Percentiles rank a stretch among this genome's conserved stretches.
These are phyloP conservation scores for Cercospora brassicicola DNA, from an alignment of 2,329 filamentous ascomycete species.

Conservation along the genomic window DNA sequence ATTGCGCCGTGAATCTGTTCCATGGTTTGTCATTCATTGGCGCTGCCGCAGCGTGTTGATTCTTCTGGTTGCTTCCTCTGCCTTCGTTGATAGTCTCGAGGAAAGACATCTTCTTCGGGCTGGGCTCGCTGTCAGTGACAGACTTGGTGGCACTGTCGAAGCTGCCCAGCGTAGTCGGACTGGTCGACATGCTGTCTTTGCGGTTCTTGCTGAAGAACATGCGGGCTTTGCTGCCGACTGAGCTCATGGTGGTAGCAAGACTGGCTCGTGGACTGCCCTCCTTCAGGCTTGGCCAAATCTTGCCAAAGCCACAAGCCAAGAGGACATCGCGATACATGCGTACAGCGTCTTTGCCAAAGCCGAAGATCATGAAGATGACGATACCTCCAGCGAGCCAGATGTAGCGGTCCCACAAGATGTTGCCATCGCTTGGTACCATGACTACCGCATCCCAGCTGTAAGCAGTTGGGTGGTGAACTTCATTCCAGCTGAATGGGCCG, in stretches of 20 bases:
- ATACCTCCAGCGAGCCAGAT: slow-evolving; percentile 56
- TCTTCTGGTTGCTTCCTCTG: background rate
- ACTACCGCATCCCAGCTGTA: slow-evolving; percentile 51
- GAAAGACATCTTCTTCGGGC: slow-evolving; percentile 27
- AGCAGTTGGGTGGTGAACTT: slow-evolving; percentile 49
- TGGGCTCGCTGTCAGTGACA: slow-evolving; percentile 18
- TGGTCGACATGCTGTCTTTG: slow-evolving; percentile 12
- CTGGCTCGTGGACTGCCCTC: slow-evolving; percentile 13
- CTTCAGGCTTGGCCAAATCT: slow-evolving; percentile 27
- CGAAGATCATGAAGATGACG: slow-evolving; percentile 63
- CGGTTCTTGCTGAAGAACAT: slow-evolving; percentile 26
- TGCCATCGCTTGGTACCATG: slow-evolving; percentile 49
- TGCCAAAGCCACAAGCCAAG: slow-evolving; percentile 44
- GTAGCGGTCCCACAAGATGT: slow-evolving; percentile 58
- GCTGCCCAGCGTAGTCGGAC: slow-evolving; percentile 7
- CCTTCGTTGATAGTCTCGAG: slow-evolving; percentile 29
- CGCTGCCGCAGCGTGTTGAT: background rate
- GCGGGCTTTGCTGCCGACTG: slow-evolving; percentile 33
- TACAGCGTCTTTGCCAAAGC: slow-evolving; percentile 61
- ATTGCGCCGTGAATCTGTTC: slow-evolving; percentile 12
- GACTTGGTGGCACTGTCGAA: slow-evolving; percentile 16
- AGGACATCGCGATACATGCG: slow-evolving; percentile 54
- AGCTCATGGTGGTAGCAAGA: slow-evolving; percentile 23
- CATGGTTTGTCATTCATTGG: slow-evolving; percentile 8
- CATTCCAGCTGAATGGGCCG: slow-evolving; percentile 50